Percentiles rank a stretch among this genome's conserved stretches.
Evolutionary conservation across 2,329 filamentous ascomycete genomes (phyloP).

Genomic region (Diaporthe ilicicola): DNA sequence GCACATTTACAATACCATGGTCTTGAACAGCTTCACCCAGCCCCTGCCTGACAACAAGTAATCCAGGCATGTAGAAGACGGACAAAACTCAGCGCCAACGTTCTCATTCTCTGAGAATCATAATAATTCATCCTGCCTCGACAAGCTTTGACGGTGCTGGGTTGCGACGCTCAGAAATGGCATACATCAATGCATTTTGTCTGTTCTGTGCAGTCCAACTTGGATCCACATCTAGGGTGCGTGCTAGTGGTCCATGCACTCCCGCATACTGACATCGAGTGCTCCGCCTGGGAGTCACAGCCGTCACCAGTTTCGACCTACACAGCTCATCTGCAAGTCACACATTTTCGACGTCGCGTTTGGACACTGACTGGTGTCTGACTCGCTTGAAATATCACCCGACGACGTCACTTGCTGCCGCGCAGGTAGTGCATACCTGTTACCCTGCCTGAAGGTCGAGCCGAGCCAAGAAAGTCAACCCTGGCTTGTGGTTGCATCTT

Average conservation of each 20-base stretch:
- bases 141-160: too few relatives aligned
- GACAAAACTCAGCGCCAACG: too few relatives aligned
- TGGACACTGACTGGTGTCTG: neutral
- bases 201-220: neutral
- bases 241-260: neutral
- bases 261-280: neutral
- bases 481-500: neutral
- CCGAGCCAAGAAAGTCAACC: neutral
- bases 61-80: neutral
- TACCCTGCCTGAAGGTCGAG: neutral
- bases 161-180: neutral
- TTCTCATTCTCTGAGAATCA: neutral
- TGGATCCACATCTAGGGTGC: neutral
- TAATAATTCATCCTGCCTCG: too few relatives aligned
- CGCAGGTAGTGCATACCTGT: neutral
- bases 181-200: too few relatives aligned
- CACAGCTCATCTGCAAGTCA: neutral
- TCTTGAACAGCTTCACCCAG: neutral
- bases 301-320: constrained; percentile 3
- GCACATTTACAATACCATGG: neutral
- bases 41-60: neutral
- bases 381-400: neutral
- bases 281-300: neutral
- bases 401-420: neutral
- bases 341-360: neutral